Conservation (phyloP, 2,329 filamentous ascomycete genomes). For the Neurospora crassa region DNA sequence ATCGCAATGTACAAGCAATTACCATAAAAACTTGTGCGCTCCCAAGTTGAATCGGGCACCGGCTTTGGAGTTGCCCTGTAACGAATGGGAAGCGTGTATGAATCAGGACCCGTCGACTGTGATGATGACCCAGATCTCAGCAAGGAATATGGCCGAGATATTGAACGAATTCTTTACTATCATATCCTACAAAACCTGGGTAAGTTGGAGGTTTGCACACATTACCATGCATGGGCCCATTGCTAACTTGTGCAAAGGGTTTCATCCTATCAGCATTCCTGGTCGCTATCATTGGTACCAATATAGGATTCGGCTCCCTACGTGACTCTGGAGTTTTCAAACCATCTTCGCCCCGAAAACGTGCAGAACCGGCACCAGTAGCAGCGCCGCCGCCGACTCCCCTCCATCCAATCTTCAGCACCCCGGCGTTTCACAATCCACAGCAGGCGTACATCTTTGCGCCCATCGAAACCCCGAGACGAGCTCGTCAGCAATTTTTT, state of each 20-base stretch:
- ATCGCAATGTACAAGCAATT: conserved; percentile 62
- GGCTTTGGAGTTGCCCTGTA: conserved; percentile 63
- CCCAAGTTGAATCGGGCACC: conserved; percentile 54
- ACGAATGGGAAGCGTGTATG: conserved; percentile 83
- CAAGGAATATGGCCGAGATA: conserved; percentile 82
- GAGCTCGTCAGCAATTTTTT: conserved; percentile 30
- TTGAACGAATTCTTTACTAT: conserved; percentile 89
- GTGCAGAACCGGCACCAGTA: not conserved
- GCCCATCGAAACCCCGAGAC: conserved; percentile 40
- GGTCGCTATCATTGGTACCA: conserved; percentile 40
- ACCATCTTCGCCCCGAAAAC: conserved; percentile 7
- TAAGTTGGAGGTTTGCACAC: conserved; percentile 25
- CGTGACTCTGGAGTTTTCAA: conserved; percentile 20
- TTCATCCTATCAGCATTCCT: conserved; percentile 42
- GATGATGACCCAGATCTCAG: conserved; percentile 70
- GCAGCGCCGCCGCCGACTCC: conserved; percentile 15
- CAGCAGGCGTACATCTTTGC: conserved; percentile 39
- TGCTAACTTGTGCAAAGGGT: conserved; percentile 27
- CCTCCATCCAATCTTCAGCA: conserved; percentile 12
- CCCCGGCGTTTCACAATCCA: conserved; percentile 20
- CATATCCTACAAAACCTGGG: conserved; percentile 71
- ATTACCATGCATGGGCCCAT: not conserved
- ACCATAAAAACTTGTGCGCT: conserved; percentile 65
- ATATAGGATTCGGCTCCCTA: conserved; percentile 33
- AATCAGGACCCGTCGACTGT: conserved; percentile 68